Evolutionary conservation across 2,329 filamentous ascomycete species (phyloP).

Genomic region (Fusarium staphyleae): DNA sequence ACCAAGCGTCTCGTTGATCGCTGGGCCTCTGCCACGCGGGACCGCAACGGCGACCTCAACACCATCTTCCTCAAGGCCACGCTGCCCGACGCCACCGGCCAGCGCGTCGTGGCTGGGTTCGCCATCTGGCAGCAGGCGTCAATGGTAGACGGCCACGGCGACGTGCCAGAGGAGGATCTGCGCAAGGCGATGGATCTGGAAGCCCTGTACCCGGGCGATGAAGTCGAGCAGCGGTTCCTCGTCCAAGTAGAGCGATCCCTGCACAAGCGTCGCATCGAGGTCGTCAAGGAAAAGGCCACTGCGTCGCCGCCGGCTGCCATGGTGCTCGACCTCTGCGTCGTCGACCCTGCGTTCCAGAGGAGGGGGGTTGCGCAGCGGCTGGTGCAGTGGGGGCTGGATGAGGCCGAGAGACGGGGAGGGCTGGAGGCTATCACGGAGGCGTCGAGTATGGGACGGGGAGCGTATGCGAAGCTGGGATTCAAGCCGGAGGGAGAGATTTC

Average conservation of each 20-base stretch:
- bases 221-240: slow-evolving; percentile 55
- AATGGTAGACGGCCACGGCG: slow-evolving; percentile 56
- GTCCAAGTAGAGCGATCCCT: slow-evolving; percentile 54
- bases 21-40: slow-evolving; percentile 49
- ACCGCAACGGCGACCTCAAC: slow-evolving; percentile 56
- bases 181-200: slow-evolving; percentile 43
- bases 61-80: slow-evolving; percentile 63
- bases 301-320: slow-evolving; percentile 54
- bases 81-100: slow-evolving; percentile 45
- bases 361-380: slow-evolving; percentile 54
- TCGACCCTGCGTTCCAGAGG: slow-evolving; percentile 61
- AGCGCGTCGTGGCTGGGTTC: slow-evolving; percentile 54
- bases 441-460: slow-evolving; percentile 56
- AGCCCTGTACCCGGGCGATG: slow-evolving; percentile 52
- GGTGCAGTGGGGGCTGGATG: slow-evolving; percentile 57
- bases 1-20: slow-evolving; percentile 50
- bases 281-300: slow-evolving; percentile 50
- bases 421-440: slow-evolving; percentile 55
- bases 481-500: slow-evolving; percentile 52
- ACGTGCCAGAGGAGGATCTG: slow-evolving; percentile 47
- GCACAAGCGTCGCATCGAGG: slow-evolving; percentile 51
- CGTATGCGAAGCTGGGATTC: slow-evolving; percentile 57
- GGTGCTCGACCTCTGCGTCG: slow-evolving; percentile 58
- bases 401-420: slow-evolving; percentile 49
- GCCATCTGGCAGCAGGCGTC: slow-evolving; percentile 64